phyloP scores from a whole-genome alignment of 768 basidiomycete species.

The Pleurotus ostreatus region DNA sequence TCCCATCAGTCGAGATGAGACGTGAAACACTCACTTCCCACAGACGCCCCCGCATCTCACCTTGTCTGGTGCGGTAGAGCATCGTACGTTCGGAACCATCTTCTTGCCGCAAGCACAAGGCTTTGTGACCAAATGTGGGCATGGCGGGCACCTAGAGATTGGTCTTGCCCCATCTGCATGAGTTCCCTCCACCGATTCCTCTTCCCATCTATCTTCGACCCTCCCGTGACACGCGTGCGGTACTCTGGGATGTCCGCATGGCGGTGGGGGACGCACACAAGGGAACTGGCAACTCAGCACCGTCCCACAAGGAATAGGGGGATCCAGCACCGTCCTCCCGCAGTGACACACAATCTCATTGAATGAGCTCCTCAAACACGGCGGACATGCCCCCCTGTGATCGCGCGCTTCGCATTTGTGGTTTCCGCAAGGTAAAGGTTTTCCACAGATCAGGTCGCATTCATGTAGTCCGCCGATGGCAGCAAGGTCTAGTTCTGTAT shows the following conservation, averaged over 20 bases:
- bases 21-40: slow-evolving; percentile 49
- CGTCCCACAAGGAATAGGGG: slow-evolving; percentile 87
- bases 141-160: slow-evolving; percentile 70
- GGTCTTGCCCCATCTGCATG: background rate
- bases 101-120: slow-evolving; percentile 89
- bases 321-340: slow-evolving; percentile 81
- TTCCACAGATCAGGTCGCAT: slow-evolving; percentile 80
- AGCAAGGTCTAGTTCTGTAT: slow-evolving; percentile 46
- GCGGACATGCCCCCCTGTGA: slow-evolving; percentile 77
- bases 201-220: background rate
- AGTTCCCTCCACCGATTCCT: background rate
- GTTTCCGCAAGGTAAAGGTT: slow-evolving; percentile 67
- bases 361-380: slow-evolving; percentile 85
- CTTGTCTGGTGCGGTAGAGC: slow-evolving; percentile 72
- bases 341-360: slow-evolving; percentile 90
- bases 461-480: slow-evolving; percentile 64
- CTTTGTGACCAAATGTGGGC: slow-evolving; percentile 76
- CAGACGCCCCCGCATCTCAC: slow-evolving; percentile 85
- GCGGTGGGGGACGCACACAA: slow-evolving; percentile 61
- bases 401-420: slow-evolving; percentile 79
- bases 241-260: slow-evolving; percentile 80
- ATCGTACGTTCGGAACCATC: slow-evolving; percentile 71
- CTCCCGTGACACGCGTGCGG: slow-evolving; percentile 79
- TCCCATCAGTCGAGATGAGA: background rate
- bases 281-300: slow-evolving; percentile 74